A percentile compares a stretch with the other conserved stretches of the same genome.
These are phyloP conservation scores for Datisca glomerata DNA, from an alignment of 306 rosid species.

Conservation along the genomic window DNA sequence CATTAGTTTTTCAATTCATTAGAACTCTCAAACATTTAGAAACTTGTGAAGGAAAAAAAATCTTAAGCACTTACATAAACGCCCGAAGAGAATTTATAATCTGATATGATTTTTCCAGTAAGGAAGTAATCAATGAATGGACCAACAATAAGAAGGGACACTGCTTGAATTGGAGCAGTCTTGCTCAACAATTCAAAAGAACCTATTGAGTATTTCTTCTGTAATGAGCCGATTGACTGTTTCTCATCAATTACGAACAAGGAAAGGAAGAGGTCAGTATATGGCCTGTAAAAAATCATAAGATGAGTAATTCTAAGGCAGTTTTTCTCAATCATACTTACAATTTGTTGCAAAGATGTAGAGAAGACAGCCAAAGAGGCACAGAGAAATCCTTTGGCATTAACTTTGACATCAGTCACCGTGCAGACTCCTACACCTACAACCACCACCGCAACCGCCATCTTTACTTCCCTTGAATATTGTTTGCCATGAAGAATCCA, in stretches of 20 bases:
- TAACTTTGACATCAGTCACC: constrained; percentile 39
- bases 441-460: constrained; percentile 37
- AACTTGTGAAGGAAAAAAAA: background rate
- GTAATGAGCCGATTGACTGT: constrained; percentile 47
- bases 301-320: too few species aligned
- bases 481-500: constrained; percentile 44
- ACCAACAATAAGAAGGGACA: constrained; percentile 38
- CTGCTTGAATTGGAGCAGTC: constrained; percentile 50
- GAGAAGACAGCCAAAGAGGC: constrained; percentile 34
- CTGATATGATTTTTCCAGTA: constrained; percentile 23
- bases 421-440: constrained; percentile 44
- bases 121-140: constrained; percentile 39
- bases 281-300: too few species aligned
- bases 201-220: constrained; percentile 42
- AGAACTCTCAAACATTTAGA: background rate
- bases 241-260: too few species aligned
- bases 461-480: constrained; percentile 40
- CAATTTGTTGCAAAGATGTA: constrained; percentile 47
- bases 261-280: constrained; percentile 1
- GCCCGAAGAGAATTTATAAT: constrained; percentile 21
- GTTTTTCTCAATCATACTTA: constrained; percentile 18
- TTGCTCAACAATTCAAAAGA: constrained; percentile 49
- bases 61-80: constrained; percentile 22
- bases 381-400: constrained; percentile 40
- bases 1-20: background rate